Base-by-base conservation (phyloP, 331 rosid species). In the Pyracantha coccinea region DNA sequence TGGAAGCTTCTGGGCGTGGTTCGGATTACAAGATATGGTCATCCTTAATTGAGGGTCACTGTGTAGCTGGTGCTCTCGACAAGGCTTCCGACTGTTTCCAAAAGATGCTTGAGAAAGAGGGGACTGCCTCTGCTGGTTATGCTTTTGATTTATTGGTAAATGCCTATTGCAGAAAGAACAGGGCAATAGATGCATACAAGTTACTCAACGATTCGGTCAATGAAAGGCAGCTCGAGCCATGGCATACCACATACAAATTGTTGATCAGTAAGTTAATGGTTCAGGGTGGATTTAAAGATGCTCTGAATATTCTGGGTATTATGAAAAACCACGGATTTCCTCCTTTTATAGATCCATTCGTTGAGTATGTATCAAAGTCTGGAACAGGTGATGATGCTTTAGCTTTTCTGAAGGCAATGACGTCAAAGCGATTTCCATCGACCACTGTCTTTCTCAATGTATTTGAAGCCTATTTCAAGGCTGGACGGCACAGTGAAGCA, bases 311-410 rank as follows among this genome's bases (percentile, higher is more conserved):
- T 69, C 83, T 91, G 76, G 88, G 78, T 65, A 55, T 85, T 77
- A 94, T 94, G 96, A 91, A 75, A 85, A 63, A 64, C 71, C 86
- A 86, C n/a, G 95, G 90, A 31, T 83, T 81, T 47, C 97, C 96
- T 6, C 93, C 97, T 70, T 88, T 58, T 78, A 63, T 80, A 2
- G 86, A 92, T 76, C 97, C 99, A 32, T 77, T 94, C 47, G 32
- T 91, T 20, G 76, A 84, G 66, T 83, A 87, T 65, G 79, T 94
- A 75, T 81, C 97, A 0, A 85, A 85, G 80, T 13, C 45, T 11
- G 96, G 97, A 87, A 88, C 84, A 24, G 86, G 85, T 21, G 95
- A 89, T 25, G 95, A 91, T 5, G 91, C 92, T 0, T 60, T 87
- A 73, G 68, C 50, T 72, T 86, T 90, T 74, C 75, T 92, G 70